Percentiles rank a stretch among this genome's conserved stretches.
Conservation (phyloP, 768 basidiomycete species). For the Epithele typhae region DNA sequence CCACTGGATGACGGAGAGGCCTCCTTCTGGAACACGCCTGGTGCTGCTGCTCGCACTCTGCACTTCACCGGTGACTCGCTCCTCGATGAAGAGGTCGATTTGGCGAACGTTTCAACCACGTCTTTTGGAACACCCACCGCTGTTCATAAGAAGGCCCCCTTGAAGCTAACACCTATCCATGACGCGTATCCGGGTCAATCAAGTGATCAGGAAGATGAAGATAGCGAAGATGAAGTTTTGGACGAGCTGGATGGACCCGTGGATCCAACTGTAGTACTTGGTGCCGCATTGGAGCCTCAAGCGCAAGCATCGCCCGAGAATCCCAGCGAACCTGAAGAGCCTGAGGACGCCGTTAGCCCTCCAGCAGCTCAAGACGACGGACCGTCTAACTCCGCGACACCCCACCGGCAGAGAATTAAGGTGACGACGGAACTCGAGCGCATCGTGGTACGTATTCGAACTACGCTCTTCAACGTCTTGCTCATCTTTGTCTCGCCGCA, state of each 20-base stretch:
- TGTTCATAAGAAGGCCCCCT: not conserved
- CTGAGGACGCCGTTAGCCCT: no score
- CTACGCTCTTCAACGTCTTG: no score
- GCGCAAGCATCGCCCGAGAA: not conserved
- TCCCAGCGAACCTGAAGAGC: not conserved
- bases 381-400: not conserved
- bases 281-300: not conserved
- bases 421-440: conserved; percentile 62
- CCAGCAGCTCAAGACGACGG: not conserved
- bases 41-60: conserved; percentile 49
- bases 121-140: conserved; percentile 42
- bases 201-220: conserved; percentile 7
- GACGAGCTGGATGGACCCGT: conserved; percentile 7
- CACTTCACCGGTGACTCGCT: conserved; percentile 61
- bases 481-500: no score
- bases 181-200: no score
- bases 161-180: no score
- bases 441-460: conserved; percentile 57
- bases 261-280: conserved; percentile 1
- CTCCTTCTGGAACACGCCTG: conserved; percentile 61
- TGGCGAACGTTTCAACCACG: conserved; percentile 33
- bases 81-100: conserved; percentile 58
- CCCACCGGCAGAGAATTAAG: conserved; percentile 35
- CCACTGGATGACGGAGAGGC: conserved; percentile 41
- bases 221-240: conserved; percentile 6